Evolutionary conservation across 2,329 filamentous ascomycete genomes (phyloP).

Genomic region (Clarireedia homoeocarpa): DNA sequence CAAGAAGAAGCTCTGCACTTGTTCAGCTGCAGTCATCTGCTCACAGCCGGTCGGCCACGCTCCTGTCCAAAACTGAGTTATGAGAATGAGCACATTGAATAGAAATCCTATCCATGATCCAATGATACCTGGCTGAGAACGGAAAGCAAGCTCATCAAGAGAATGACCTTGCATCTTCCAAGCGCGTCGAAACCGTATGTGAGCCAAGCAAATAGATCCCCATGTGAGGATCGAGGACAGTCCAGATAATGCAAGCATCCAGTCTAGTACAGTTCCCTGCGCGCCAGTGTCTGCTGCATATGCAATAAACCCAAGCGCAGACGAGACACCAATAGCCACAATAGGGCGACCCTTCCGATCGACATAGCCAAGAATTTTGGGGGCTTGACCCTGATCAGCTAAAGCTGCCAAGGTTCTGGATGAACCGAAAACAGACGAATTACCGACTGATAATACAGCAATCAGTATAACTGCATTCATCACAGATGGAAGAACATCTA

Average conservation of each 20-base stretch:
- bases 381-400: slow-evolving; percentile 51
- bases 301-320: slow-evolving; percentile 36
- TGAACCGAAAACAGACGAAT: slow-evolving; percentile 51
- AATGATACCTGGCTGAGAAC: slow-evolving; percentile 66
- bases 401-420: slow-evolving; percentile 52
- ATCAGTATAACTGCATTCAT: slow-evolving; percentile 54
- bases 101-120: slow-evolving; percentile 75
- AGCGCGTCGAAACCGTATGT: slow-evolving; percentile 61
- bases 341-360: slow-evolving; percentile 51
- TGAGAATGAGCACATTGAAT: slow-evolving; percentile 68
- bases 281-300: slow-evolving; percentile 44
- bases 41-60: slow-evolving; percentile 63
- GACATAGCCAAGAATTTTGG: slow-evolving; percentile 48
- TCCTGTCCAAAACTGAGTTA: slow-evolving; percentile 84
- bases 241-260: slow-evolving; percentile 57
- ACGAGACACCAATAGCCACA: slow-evolving; percentile 35
- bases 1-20: slow-evolving; percentile 64
- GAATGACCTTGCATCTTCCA: slow-evolving; percentile 63
- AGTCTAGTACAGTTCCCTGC: slow-evolving; percentile 47
- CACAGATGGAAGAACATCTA: slow-evolving; percentile 44
- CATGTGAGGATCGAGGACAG: slow-evolving; percentile 53
- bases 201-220: slow-evolving; percentile 58
- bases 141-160: slow-evolving; percentile 74
- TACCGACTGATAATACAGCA: slow-evolving; percentile 50
- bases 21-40: slow-evolving; percentile 34